Conservation (phyloP, 2,329 filamentous ascomycete genomes). For the Aspergillus puulaauensis region DNA sequence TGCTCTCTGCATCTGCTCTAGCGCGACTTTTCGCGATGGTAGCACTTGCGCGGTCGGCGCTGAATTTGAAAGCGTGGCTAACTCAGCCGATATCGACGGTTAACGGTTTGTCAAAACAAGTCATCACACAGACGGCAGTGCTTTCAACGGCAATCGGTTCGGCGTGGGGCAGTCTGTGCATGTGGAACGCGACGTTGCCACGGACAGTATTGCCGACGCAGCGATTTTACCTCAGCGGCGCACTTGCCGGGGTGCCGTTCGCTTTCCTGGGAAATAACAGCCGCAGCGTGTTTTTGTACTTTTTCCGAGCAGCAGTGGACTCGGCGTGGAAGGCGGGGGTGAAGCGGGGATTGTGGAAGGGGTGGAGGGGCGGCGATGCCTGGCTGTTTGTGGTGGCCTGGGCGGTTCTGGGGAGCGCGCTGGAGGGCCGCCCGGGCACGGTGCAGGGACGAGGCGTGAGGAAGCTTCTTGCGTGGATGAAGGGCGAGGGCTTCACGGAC, state of each 20-base stretch:
- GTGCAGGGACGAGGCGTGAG: slow-evolving; percentile 67
- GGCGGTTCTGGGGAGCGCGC: slow-evolving; percentile 73
- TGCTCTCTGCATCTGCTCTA: slow-evolving; percentile 76
- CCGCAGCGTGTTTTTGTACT: slow-evolving; percentile 73
- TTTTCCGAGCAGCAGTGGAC: slow-evolving; percentile 74
- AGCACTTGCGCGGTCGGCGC: slow-evolving; percentile 66
- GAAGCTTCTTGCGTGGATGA: slow-evolving; percentile 71
- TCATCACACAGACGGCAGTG: slow-evolving; percentile 74
- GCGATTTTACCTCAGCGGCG: slow-evolving; percentile 86
- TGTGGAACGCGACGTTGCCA: slow-evolving; percentile 80
- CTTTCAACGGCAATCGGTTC: slow-evolving; percentile 81
- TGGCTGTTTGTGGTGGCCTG: slow-evolving; percentile 78
- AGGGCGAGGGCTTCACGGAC: slow-evolving; percentile 74
- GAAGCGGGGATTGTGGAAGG: slow-evolving; percentile 85
- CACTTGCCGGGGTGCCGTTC: slow-evolving; percentile 76
- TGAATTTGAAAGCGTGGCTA: slow-evolving; percentile 67
- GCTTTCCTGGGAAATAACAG: slow-evolving; percentile 60
- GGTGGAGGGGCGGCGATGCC: slow-evolving; percentile 78
- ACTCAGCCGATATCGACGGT: slow-evolving; percentile 67
- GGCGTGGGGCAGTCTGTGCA: slow-evolving; percentile 83
- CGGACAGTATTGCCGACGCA: slow-evolving; percentile 73
- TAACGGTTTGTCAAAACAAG: slow-evolving; percentile 64
- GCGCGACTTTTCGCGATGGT: slow-evolving; percentile 69
- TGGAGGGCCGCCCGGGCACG: slow-evolving; percentile 68
- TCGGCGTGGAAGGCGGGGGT: slow-evolving; percentile 90